Evolutionary conservation across 305 asterid genomes (phyloP), one percentile per base, ranked within the genome.

Genomic region (Ajuga reptans): DNA sequence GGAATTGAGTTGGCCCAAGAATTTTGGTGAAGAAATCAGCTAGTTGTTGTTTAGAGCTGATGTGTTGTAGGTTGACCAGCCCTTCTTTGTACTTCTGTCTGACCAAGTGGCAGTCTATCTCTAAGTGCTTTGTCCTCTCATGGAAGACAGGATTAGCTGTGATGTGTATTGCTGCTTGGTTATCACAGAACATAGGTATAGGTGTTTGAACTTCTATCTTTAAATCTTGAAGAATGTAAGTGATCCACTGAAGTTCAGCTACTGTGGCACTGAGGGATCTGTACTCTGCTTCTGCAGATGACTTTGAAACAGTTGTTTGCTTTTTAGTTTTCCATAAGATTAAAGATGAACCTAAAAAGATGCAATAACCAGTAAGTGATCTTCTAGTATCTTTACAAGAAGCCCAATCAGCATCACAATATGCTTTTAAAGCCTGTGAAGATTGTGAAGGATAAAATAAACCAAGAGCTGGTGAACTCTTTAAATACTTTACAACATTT

Each of bases 371-470:
- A 10, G 42, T 27, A 0, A 54, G 3, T 2, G 39, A 54, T 0
- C 9, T 3, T 0, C 41, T 0, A 3, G 61, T 27, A 4, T 3
- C 18, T 1, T 2, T 3, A 2, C 39, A 54, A 1, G 61, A 24
- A 0, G 17, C 61, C 61, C 61, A 54, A 4, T 54, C 61, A 3
- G 61, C 61, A 29, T 54, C 61, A 29, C 41, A 2, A 17, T 3
- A 54, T 2, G 17, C 41, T 10, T 0, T 5, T 10, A 0, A 11
- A 5, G 4, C 0, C 0, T 0, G 0, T 0, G 0, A 5, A n/a
- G n/a, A n/a, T n/a, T 0, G 0, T 0, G 9, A 10, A 1, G 31
- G 61, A 27, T 10, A 54, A 4, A 24, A 29, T 4, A 27, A 9
- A 0, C 41, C 61, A 0, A 16, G 14, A 5, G 5, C 9, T 0